These are phyloP conservation scores for Aspergillus sp. DNA, from an alignment of 2,329 filamentous ascomycete species.

Conservation along the genomic window DNA sequence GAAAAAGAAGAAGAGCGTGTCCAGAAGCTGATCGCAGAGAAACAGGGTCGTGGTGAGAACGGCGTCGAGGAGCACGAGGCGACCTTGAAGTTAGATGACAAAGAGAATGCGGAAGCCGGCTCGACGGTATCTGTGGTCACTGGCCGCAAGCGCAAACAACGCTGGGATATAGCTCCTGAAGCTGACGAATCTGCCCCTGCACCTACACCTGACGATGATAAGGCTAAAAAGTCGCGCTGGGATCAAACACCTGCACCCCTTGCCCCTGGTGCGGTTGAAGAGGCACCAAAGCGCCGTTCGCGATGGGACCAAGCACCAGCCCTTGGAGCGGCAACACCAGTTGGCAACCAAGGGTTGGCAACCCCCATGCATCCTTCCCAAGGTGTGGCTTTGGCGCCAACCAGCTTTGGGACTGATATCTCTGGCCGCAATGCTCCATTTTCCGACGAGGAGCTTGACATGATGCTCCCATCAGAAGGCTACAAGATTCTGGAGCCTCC, in stretches of 20 bases:
- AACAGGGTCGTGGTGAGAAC: slow-evolving; percentile 61
- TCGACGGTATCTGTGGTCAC: slow-evolving; percentile 63
- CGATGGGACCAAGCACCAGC: slow-evolving; percentile 89
- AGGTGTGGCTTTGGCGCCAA: slow-evolving; percentile 51
- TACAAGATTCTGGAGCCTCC: slow-evolving; percentile 91
- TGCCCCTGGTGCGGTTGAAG: slow-evolving; percentile 44
- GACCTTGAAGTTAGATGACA: slow-evolving; percentile 69
- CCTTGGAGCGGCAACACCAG: slow-evolving; percentile 65
- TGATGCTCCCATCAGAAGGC: slow-evolving; percentile 85
- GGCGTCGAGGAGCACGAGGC: slow-evolving; percentile 67
- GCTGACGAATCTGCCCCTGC: slow-evolving; percentile 51
- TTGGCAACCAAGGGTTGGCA: slow-evolving; percentile 70
- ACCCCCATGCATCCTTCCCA: slow-evolving; percentile 76
- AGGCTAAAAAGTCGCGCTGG: slow-evolving; percentile 80
- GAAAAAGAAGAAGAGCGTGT: slow-evolving; percentile 93
- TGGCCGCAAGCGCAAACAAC: slow-evolving; percentile 83
- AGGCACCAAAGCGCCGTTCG: slow-evolving; percentile 71
- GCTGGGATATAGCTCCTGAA: slow-evolving; percentile 81
- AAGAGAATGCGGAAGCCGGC: slow-evolving; percentile 71
- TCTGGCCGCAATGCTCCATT: slow-evolving; percentile 75
- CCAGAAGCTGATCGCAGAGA: slow-evolving; percentile 74
- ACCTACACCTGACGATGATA: slow-evolving; percentile 55
- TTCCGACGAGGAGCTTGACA: slow-evolving; percentile 91
- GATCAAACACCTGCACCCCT: slow-evolving; percentile 72
- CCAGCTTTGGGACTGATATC: slow-evolving; percentile 79